phyloP scores from a whole-genome alignment of 306 rosid genomes.

The Lithocarpus polystachyus region DNA sequence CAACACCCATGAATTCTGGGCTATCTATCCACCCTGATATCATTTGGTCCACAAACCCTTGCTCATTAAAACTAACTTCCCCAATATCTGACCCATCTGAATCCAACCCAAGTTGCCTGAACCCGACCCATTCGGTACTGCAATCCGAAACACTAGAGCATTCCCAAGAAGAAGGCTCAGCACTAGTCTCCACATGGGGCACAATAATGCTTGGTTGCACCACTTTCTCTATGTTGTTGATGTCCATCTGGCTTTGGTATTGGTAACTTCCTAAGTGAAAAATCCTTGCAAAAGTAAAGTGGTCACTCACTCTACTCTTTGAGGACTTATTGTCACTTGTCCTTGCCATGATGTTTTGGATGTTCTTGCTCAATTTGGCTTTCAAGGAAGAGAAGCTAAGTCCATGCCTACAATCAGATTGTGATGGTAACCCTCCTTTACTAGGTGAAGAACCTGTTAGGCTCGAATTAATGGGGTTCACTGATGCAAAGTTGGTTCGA shows the following conservation, averaged over 20 bases:
- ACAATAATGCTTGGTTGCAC: conserved; percentile 90
- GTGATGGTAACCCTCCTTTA: background rate
- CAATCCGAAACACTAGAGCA: conserved; percentile 49
- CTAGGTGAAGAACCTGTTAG: conserved; percentile 15
- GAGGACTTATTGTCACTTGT: conserved; percentile 47
- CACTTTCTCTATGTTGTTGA: conserved; percentile 48
- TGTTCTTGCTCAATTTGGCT: conserved; percentile 74
- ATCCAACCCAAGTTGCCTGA: conserved; percentile 42
- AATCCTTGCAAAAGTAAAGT: conserved; percentile 75
- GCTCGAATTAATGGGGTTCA: conserved; percentile 5
- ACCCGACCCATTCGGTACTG: conserved; percentile 57
- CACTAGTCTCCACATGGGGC: conserved; percentile 34
- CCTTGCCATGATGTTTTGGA: conserved; percentile 70
- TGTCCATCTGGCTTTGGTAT: conserved; percentile 39
- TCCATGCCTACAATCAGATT: conserved; percentile 38
- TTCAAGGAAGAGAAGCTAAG: conserved; percentile 70
- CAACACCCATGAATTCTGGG: conserved; percentile 29
- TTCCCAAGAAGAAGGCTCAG: conserved; percentile 44
- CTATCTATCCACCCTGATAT: conserved; percentile 70
- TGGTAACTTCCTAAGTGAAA: conserved; percentile 56
- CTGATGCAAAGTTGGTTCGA: conserved; percentile 62
- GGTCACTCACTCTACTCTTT: conserved; percentile 84
- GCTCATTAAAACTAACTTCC: conserved; percentile 42
- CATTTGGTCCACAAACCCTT: conserved; percentile 53
- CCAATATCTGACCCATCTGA: conserved; percentile 53